A percentile compares a stretch with the other conserved stretches of the same genome.
phyloP scores from a whole-genome alignment of 495 filamentous ascomycete genomes.

The Annulohypoxylon stygium region DNA sequence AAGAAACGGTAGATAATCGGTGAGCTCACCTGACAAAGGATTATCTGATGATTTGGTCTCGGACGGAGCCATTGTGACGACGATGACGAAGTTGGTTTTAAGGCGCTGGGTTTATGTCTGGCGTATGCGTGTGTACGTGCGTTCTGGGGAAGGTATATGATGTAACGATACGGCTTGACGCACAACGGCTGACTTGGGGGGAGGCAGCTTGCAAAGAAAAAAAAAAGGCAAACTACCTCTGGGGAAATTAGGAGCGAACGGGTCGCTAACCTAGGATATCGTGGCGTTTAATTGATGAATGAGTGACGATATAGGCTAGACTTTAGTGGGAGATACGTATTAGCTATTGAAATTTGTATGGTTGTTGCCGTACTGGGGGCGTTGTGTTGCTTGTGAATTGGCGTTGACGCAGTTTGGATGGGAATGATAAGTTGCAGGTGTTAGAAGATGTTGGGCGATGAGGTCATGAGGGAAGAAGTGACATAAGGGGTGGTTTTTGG shows the following conservation, averaged over 20 bases:
- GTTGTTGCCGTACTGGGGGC: slow-evolving; percentile 8
- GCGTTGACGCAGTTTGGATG: slow-evolving; percentile 40
- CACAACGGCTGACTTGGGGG: slow-evolving; percentile 48
- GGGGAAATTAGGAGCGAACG: slow-evolving; percentile 39
- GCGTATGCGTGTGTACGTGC: slow-evolving; percentile 29
- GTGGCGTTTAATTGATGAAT: slow-evolving; percentile 49
- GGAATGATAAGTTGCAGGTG: slow-evolving; percentile 47
- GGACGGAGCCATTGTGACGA: slow-evolving; percentile 53
- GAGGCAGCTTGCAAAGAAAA: slow-evolving; percentile 50
- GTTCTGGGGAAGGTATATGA: slow-evolving; percentile 51
- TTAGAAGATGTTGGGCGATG: slow-evolving; percentile 52
- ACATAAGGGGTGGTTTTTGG: slow-evolving; percentile 57
- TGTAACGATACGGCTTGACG: slow-evolving; percentile 53
- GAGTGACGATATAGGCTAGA: slow-evolving; percentile 43
- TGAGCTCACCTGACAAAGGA: slow-evolving; percentile 50
- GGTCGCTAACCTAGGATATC: slow-evolving; percentile 39
- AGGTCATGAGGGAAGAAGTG: slow-evolving; percentile 58
- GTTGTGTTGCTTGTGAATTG: slow-evolving; percentile 35
- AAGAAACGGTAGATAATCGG: slow-evolving; percentile 30
- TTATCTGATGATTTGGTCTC: slow-evolving; percentile 53
- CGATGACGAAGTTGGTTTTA: slow-evolving; percentile 54
- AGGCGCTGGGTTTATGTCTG: slow-evolving; percentile 29
- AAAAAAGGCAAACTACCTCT: slow-evolving; percentile 50
- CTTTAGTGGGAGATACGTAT: slow-evolving; percentile 22
- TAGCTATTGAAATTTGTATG: slow-evolving; percentile 4